Conservation (phyloP, 23 red algal genomes). For the Agarophyton chilense region DNA sequence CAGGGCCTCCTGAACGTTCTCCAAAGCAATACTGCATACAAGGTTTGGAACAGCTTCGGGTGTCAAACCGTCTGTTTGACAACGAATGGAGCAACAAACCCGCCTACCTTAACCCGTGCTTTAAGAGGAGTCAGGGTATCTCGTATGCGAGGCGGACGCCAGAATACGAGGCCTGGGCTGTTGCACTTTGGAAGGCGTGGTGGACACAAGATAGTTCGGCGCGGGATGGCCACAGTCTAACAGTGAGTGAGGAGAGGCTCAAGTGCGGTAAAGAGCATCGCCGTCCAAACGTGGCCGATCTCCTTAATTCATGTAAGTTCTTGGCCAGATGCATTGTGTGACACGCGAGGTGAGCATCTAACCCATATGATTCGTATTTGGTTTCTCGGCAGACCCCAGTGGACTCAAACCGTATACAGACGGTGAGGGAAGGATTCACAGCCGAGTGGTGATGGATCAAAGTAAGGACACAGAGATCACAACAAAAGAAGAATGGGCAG, state of each 20-base stretch:
- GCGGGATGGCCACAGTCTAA: not conserved
- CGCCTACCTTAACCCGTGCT: constrained; percentile 16
- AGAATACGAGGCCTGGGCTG: constrained; percentile 7
- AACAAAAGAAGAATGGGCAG: constrained; percentile 23
- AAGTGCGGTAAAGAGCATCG: not conserved
- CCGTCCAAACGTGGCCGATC: not conserved
- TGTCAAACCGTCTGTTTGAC: constrained; percentile 26
- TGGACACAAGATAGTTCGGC: constrained; percentile 32
- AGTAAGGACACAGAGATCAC: not conserved
- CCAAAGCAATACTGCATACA: constrained; percentile 9
- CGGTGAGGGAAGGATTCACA: not conserved
- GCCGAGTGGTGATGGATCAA: not conserved
- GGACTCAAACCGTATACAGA: not conserved
- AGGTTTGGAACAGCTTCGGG: constrained; percentile 5
- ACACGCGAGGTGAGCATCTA: too few relatives aligned
- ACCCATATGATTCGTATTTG: not conserved
- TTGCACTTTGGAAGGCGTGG: constrained; percentile 29
- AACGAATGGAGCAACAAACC: not conserved
- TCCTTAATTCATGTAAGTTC: not conserved
- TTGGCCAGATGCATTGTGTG: too few relatives aligned
- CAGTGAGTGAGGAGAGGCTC: not conserved
- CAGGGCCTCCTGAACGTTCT: not conserved
- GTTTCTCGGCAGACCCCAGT: not conserved
- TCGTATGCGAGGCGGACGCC: not conserved
- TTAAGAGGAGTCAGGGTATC: not conserved